Evolutionary conservation across 768 basidiomycete species (phyloP), one percentile per base, ranked within the genome.

Genomic region (Boletus eberwhitei): DNA sequence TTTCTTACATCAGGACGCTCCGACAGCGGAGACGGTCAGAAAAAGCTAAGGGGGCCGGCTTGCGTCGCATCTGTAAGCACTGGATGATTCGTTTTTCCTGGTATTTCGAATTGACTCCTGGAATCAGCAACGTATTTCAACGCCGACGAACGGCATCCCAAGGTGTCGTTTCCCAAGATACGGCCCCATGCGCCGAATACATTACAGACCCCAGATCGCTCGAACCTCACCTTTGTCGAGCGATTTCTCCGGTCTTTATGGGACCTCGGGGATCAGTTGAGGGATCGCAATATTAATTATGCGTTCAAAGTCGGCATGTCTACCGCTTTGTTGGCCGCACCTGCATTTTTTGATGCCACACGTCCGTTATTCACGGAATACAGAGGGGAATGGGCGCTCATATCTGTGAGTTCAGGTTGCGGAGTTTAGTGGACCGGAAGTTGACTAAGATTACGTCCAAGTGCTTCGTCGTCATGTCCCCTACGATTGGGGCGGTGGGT

Each of bases 331-430:
- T 75, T 98, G 4, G 87, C 94, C 0, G 79, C 88, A 0, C 94
- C 95, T 2, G 95, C 95, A 0, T 98, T 96, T 71, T 85, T 90
- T 55, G 88, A 90, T 50, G 57, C 70, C 17, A 94, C 90, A 1
- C 77, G 94, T 24, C 86, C 85, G 5, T 70, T 83, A 4, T 98
- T 97, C 64, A 75, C 90, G 40, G 80, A 85, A 44, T 93, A 88
- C 62, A 82, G 86, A 62, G 95, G 95, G 35, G 93, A 98, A 73
- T 99, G 96, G 96, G 93, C 93, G 1, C 74, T 99, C 64, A 90
- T 98, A 50, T 94, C 94, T 42, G 93, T 90, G 57, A 65, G 81
- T 74, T 29, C 35, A 39, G 35, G 4, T 1, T 46, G 57, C 52
- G 61, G 60, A 31, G 60, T 60, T 62, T 50, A 35, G 36, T 34